phyloP scores from a whole-genome alignment of 805 yeast genomes.

The Hanseniaspora valbyensis region DNA sequence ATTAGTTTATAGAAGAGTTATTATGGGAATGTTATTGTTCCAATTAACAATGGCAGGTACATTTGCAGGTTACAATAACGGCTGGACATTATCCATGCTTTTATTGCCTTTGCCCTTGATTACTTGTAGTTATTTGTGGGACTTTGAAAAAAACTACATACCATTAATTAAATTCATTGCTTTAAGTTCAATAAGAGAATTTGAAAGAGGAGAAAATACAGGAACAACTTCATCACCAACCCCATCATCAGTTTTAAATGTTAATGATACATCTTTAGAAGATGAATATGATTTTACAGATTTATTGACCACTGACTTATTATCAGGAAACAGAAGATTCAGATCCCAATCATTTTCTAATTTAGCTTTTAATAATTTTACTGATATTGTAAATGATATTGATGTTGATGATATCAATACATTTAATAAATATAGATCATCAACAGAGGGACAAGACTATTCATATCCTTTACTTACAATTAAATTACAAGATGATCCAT shows the following conservation, averaged over 20 bases:
- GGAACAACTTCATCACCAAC: slow-evolving; percentile 19
- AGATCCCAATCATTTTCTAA: slow-evolving; percentile 10
- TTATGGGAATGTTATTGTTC: slow-evolving; percentile 68
- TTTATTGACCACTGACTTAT: slow-evolving; percentile 19
- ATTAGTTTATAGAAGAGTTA: slow-evolving; percentile 66
- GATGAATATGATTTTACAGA: slow-evolving; percentile 18
- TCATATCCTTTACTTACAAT: slow-evolving; percentile 64
- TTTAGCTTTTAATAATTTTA: slow-evolving; percentile 3
- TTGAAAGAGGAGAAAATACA: slow-evolving; percentile 27
- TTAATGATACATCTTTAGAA: background rate
- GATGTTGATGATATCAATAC: slow-evolving; percentile 10
- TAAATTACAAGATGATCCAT: slow-evolving; percentile 42
- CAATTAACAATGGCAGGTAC: slow-evolving; percentile 92
- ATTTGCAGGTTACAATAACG: slow-evolving; percentile 63
- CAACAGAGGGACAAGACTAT: slow-evolving; percentile 40
- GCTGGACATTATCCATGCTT: slow-evolving; percentile 60
- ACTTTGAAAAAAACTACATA: slow-evolving; percentile 66
- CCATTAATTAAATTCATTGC: slow-evolving; percentile 84
- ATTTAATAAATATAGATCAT: slow-evolving; percentile 2
- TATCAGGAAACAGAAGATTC: background rate
- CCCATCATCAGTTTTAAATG: background rate
- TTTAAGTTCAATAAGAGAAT: slow-evolving; percentile 58
- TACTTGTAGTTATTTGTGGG: slow-evolving; percentile 58
- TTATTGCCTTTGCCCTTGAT: slow-evolving; percentile 66
- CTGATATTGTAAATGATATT: slow-evolving; percentile 5